phyloP scores from a whole-genome alignment of 441 rosid genomes.

The Hypseocharis bilobata region DNA sequence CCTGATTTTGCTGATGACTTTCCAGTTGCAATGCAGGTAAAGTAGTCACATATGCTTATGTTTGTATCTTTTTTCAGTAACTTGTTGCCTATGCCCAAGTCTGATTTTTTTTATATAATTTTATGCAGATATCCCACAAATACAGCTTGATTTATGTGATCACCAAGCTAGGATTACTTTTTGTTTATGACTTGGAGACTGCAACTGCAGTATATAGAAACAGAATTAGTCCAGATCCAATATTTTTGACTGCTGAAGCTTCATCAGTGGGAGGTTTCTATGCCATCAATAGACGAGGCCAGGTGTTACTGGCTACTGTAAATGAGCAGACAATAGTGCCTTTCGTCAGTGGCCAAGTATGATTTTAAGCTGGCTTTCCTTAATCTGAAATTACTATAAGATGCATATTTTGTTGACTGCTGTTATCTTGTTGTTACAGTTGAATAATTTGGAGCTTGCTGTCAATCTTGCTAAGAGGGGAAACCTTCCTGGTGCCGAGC shows the following conservation, averaged over 20 bases:
- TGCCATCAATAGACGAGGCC: constrained; percentile 95
- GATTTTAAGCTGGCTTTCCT: constrained; percentile 10
- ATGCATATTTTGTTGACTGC: background rate
- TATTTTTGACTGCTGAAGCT: constrained; percentile 94
- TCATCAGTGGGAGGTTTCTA: constrained; percentile 82
- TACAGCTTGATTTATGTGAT: constrained; percentile 83
- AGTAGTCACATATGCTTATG: constrained; percentile 9
- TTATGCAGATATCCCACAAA: constrained; percentile 98
- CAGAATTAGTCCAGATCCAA: constrained; percentile 96
- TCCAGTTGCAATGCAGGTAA: constrained; percentile 99
- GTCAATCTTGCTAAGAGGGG: constrained; percentile 96
- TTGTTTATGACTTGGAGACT: constrained; percentile 97
- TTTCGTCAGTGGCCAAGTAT: constrained; percentile 94
- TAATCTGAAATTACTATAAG: background rate
- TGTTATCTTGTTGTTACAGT: constrained; percentile 36
- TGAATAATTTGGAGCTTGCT: constrained; percentile 92
- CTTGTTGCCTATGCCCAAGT: too few species aligned
- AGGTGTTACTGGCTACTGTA: constrained; percentile 85
- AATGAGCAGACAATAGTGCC: constrained; percentile 92
- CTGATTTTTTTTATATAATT: too few species aligned
- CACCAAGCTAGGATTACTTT: constrained; percentile 94
- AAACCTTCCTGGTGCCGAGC: constrained; percentile 97
- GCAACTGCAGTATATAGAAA: constrained; percentile 97
- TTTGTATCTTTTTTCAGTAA: too few species aligned
- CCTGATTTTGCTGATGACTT: constrained; percentile 99